phyloP scores from a whole-genome alignment of 805 yeast genomes.

The Ogataea methanolica region DNA sequence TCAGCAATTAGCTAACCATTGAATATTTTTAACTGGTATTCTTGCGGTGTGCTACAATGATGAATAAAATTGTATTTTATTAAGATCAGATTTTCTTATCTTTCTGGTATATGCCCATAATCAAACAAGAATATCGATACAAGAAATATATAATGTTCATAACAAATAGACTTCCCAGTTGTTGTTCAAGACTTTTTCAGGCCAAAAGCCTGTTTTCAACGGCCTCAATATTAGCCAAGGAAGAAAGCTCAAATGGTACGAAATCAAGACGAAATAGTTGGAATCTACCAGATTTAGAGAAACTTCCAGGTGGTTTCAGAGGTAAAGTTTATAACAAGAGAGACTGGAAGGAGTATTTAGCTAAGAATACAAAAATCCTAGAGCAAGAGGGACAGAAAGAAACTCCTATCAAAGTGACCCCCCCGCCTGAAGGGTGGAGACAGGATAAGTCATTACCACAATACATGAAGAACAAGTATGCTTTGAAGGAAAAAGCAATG shows the following conservation, averaged over 20 bases:
- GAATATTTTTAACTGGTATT: too few species aligned
- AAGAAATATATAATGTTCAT: too few species aligned
- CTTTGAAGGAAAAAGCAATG: constrained; percentile 57
- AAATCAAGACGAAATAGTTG: constrained; percentile 24
- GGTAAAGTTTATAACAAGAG: constrained; percentile 30
- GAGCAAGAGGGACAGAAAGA: constrained; percentile 10
- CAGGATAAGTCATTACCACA: constrained; percentile 40
- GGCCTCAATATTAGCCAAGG: not conserved
- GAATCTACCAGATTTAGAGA: constrained; percentile 32
- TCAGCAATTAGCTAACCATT: too few species aligned
- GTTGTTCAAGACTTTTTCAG: too few species aligned
- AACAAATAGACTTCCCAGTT: too few species aligned
- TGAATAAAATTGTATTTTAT: too few species aligned
- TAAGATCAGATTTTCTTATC: too few species aligned
- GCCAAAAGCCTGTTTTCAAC: constrained; percentile 1
- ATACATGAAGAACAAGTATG: constrained; percentile 68
- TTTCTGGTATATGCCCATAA: too few species aligned
- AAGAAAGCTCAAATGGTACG: not conserved
- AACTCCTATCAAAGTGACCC: constrained; percentile 11
- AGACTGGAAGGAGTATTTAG: constrained; percentile 23
- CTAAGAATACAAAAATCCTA: constrained; percentile 15
- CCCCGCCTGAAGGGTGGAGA: constrained; percentile 48
- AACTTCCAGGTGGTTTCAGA: constrained; percentile 30
- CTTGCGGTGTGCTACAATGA: too few species aligned
- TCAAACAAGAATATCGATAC: too few species aligned